Evolutionary conservation across 2,329 filamentous ascomycete species (phyloP).

Genomic region (Fusarium anthophilum): DNA sequence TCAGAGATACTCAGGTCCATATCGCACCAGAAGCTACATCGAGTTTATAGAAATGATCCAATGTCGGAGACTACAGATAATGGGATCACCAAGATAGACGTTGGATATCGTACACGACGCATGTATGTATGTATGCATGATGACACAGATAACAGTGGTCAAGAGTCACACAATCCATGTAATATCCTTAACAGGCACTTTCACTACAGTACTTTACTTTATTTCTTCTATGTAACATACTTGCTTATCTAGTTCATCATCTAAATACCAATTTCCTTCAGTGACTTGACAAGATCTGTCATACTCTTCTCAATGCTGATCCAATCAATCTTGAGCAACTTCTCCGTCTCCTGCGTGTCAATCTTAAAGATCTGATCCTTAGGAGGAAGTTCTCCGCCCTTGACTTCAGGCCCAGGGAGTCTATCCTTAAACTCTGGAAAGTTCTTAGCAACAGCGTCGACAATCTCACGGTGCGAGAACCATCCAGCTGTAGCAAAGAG

Average conservation of each 20-base stretch:
- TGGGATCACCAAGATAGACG: background rate
- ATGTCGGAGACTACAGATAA: constrained; percentile 28
- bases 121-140: constrained; percentile 8
- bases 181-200: background rate
- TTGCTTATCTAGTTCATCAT: background rate
- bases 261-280: constrained; percentile 58
- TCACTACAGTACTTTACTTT: background rate
- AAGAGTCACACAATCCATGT: constrained; percentile 8
- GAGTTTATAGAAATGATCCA: background rate
- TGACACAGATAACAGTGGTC: background rate
- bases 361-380: constrained; percentile 58
- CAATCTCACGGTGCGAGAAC: constrained; percentile 59
- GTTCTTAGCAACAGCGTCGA: constrained; percentile 53
- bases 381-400: constrained; percentile 55
- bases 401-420: constrained; percentile 56
- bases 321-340: constrained; percentile 71
- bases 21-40: no score
- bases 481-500: constrained; percentile 60
- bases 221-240: background rate
- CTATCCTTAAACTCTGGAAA: constrained; percentile 61
- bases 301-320: constrained; percentile 68
- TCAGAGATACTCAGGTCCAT: background rate
- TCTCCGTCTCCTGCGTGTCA: constrained; percentile 67
- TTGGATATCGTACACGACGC: background rate
- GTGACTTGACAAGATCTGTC: constrained; percentile 70